A percentile compares a stretch with the other conserved stretches of the same genome.
Evolutionary conservation across 2,329 filamentous ascomycete species (phyloP).

Genomic region (Simplicillium aogashimaense): DNA sequence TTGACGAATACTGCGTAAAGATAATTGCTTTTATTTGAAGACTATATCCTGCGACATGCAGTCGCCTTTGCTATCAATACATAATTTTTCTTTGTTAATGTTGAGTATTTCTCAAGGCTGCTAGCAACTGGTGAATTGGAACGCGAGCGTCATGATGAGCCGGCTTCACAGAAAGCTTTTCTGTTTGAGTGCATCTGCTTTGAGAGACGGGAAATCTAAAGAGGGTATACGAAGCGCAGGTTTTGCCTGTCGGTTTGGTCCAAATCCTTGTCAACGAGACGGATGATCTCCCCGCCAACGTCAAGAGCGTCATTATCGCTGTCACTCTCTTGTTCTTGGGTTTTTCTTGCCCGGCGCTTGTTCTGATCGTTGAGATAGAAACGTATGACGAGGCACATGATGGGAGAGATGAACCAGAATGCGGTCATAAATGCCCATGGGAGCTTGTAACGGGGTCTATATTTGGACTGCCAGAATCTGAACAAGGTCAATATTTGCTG

Average conservation of each 20-base stretch:
- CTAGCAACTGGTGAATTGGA: too few species aligned
- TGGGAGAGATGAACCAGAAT: slow-evolving; percentile 15
- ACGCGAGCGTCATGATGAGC: too few species aligned
- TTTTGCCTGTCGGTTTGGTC: slow-evolving; percentile 12
- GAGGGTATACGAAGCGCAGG: slow-evolving; percentile 12
- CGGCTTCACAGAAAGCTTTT: too few species aligned
- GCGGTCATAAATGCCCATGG: slow-evolving; percentile 15
- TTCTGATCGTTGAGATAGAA: slow-evolving; percentile 12
- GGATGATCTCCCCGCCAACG: slow-evolving; percentile 9
- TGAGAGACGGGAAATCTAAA: slow-evolving; percentile 15
- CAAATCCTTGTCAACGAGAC: slow-evolving; percentile 9
- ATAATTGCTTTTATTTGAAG: too few species aligned
- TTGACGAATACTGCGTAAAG: too few species aligned
- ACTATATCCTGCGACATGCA: too few species aligned
- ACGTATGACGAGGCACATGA: slow-evolving; percentile 14
- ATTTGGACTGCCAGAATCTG: slow-evolving; percentile 14
- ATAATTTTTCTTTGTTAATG: too few species aligned
- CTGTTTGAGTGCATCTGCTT: too few species aligned
- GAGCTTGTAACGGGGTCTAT: slow-evolving; percentile 11
- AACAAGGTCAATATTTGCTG: too few species aligned
- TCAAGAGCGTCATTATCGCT: slow-evolving; percentile 9
- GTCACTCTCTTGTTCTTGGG: slow-evolving; percentile 3
- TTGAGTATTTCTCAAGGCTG: too few species aligned
- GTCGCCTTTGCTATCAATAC: too few species aligned
- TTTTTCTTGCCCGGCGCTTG: slow-evolving; percentile 6